phyloP scores from a whole-genome alignment of 495 filamentous ascomycete species.

The Xylaria flabelliformis region DNA sequence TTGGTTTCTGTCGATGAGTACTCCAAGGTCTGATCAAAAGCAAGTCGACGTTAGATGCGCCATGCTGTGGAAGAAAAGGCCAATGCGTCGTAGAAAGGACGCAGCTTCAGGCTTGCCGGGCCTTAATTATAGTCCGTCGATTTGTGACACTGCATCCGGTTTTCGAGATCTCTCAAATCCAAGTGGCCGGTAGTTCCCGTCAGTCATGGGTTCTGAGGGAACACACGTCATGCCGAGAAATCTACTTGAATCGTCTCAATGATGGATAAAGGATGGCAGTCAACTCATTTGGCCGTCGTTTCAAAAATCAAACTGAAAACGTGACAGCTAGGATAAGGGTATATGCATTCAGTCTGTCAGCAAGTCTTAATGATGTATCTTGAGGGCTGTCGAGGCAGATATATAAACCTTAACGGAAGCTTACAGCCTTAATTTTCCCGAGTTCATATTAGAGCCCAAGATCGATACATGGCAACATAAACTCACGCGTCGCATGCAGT shows the following conservation, averaged over 20 bases:
- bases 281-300: background rate
- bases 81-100: background rate
- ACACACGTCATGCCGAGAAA: conserved; percentile 3
- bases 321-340: conserved; percentile 14
- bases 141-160: conserved; percentile 21
- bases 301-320: background rate
- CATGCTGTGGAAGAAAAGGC: background rate
- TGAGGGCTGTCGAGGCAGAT: background rate
- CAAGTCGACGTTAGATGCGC: conserved; percentile 4
- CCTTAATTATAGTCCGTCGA: background rate
- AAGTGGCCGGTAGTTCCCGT: conserved; percentile 22
- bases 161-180: conserved; percentile 15
- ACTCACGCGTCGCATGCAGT: background rate
- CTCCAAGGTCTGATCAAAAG: background rate
- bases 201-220: conserved; percentile 10
- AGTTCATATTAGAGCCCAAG: background rate
- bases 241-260: background rate
- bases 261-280: background rate
- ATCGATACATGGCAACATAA: background rate
- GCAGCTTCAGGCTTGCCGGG: background rate
- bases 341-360: background rate
- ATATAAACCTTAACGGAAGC: background rate
- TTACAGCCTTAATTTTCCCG: background rate
- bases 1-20: background rate
- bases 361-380: background rate